Evolutionary conservation across 805 yeast species (phyloP), one percentile per base, ranked within the genome.

Genomic region (Starmerella stigmatis): DNA sequence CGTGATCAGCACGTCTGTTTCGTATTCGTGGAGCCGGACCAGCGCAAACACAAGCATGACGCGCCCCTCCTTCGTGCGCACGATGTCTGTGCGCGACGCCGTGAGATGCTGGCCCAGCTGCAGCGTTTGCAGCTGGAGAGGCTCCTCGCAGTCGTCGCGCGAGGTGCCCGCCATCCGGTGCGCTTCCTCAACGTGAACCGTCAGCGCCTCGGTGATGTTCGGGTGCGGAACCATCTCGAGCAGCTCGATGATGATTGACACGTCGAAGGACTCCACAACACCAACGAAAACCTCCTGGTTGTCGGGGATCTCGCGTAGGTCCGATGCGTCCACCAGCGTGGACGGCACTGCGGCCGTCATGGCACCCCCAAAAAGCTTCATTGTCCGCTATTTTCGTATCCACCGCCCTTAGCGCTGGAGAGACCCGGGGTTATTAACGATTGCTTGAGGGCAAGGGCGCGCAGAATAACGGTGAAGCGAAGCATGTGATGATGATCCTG

Each of bases 231-330:
- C 59, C 56, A 66, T 34, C 60, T 64, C 74, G 32, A 67, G 53
- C 7, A 70, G 54, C 43, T 70, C 74, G 34, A 70, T 50, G 8
- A 69, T 64, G 12, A 64, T 51, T 11, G 66, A 57, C 36, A 62
- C 62, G 27, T 64, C 64, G 20, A 51, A 46, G 15, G 51, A 56
- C 10, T 52, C 51, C 4, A 60, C 60, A 7, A 62, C 60, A 41
- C 71, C 71, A 3, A 88, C 76, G 61, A 74, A 92, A 21, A 89
- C 96, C 61, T 89, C 98, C 60, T 92, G 97, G 1, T 86, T 78
- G 57, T 92, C 96, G 0, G 98, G 97, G 3, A 92, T 75, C 49
- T 84, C 84, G 46, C 98, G 68, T 40, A 88, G 60, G 29, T 68
- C 61, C 1, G 94, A 81, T 0, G 86, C 96, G 61, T 92, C 96